Conservation (phyloP, 2,329 filamentous ascomycete species). For the Colletotrichum sp. region DNA sequence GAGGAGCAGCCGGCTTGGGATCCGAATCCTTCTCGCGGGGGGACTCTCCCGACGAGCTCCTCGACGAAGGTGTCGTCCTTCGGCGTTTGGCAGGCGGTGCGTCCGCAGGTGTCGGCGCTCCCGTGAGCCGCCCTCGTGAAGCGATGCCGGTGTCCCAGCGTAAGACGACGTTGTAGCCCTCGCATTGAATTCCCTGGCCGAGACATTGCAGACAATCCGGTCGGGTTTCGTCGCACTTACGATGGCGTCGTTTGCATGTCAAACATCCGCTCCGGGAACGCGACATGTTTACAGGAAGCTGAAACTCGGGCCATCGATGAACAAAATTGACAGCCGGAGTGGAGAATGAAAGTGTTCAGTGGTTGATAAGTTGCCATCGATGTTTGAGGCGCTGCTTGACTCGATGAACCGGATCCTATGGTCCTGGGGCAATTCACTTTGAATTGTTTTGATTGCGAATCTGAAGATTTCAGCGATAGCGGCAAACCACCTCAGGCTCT, state of each 20-base stretch:
- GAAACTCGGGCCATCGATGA: not conserved
- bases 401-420: not conserved
- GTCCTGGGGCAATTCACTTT: not conserved
- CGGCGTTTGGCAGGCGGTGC: not conserved
- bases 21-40: not conserved
- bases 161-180: slow-evolving; percentile 1
- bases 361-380: not conserved
- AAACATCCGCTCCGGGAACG: not conserved
- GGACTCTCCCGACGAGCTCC: not conserved
- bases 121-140: not conserved
- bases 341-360: not conserved
- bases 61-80: not conserved
- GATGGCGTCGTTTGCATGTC: slow-evolving; percentile 28
- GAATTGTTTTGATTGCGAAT: not conserved
- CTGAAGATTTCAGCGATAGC: not conserved
- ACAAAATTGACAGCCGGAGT: not conserved
- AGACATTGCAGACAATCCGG: slow-evolving; percentile 24
- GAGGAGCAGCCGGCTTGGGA: not conserved
- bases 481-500: not conserved
- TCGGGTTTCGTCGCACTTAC: slow-evolving; percentile 34
- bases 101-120: not conserved
- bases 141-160: not conserved
- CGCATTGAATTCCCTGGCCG: not conserved
- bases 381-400: not conserved
- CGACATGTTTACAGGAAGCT: not conserved